Conservation (phyloP, 306 rosid genomes). For the Betula pendula region DNA sequence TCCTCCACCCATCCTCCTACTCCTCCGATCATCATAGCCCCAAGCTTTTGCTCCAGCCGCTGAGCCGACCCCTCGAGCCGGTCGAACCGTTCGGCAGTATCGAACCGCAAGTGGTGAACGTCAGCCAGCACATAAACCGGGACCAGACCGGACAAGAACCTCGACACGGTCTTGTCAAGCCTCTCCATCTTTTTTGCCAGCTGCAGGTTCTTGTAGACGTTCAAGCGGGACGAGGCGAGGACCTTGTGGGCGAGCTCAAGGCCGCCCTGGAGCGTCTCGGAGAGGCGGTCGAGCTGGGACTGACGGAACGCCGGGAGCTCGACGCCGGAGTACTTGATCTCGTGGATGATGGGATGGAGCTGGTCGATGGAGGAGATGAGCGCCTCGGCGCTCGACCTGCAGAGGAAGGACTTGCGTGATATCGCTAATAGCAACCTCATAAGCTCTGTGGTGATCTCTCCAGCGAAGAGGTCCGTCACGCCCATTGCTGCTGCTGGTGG, state of each 20-base stretch:
- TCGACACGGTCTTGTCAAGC: constrained; percentile 58
- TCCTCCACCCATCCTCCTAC: constrained; percentile 74
- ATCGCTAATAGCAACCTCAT: constrained; percentile 45
- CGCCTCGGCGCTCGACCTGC: constrained; percentile 61
- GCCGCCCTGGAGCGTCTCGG: constrained; percentile 58
- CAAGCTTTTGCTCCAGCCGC: constrained; percentile 55
- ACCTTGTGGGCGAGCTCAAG: constrained; percentile 62
- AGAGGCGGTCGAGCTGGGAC: constrained; percentile 61
- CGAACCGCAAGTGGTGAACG: constrained; percentile 59
- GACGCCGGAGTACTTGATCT: constrained; percentile 79
- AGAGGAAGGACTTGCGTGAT: constrained; percentile 52
- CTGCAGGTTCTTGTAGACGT: constrained; percentile 70
- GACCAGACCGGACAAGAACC: constrained; percentile 56
- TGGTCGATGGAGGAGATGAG: constrained; percentile 34
- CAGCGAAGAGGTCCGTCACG: constrained; percentile 72
- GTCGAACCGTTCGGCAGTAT: constrained; percentile 61
- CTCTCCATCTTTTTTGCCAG: constrained; percentile 71
- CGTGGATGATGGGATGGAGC: constrained; percentile 57
- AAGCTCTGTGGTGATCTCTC: constrained; percentile 82
- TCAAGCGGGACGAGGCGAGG: constrained; percentile 57
- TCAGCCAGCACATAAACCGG: constrained; percentile 76
- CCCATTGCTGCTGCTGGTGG: constrained; percentile 40
- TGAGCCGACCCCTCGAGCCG: constrained; percentile 40
- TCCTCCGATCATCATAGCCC: constrained; percentile 61
- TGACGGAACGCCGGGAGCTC: constrained; percentile 63